A percentile compares a stretch with the other conserved stretches of the same genome.
Conservation (phyloP, 257 asterid genomes). For the Sherardia arvensis region DNA sequence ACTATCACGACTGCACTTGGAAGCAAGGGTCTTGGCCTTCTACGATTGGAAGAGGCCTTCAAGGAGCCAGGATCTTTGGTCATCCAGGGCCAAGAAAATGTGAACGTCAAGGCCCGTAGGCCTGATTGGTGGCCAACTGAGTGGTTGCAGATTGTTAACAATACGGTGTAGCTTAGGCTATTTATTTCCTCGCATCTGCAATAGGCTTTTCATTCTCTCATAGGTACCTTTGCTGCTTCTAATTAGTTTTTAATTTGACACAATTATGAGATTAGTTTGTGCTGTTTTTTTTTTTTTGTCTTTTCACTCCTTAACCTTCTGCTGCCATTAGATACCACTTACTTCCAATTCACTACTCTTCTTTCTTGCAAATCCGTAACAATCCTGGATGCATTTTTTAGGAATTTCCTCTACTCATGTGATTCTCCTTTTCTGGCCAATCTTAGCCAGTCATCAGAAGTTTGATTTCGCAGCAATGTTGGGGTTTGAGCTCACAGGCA, state of each 20-base stretch:
- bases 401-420: too few relatives aligned
- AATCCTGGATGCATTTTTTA: too few relatives aligned
- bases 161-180: constrained; percentile 31
- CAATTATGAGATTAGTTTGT: background rate
- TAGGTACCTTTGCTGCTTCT: background rate
- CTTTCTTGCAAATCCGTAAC: too few relatives aligned
- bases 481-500: too few relatives aligned
- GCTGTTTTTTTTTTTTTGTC: background rate
- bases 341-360: too few relatives aligned
- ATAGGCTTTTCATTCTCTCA: too few relatives aligned
- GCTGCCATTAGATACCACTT: too few relatives aligned
- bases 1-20: constrained; percentile 68
- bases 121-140: constrained; percentile 96
- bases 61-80: constrained; percentile 29
- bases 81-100: constrained; percentile 47
- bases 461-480: too few relatives aligned
- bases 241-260: too few relatives aligned
- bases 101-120: constrained; percentile 40
- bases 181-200: background rate
- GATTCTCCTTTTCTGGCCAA: too few relatives aligned
- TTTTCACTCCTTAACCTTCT: too few relatives aligned
- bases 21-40: constrained; percentile 57
- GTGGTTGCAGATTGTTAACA: constrained; percentile 42
- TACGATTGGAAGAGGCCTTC: constrained; percentile 61
- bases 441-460: too few relatives aligned